These are phyloP conservation scores for Streptanthus diversifolius DNA, from an alignment of 345 rosid species.

Conservation along the genomic window DNA sequence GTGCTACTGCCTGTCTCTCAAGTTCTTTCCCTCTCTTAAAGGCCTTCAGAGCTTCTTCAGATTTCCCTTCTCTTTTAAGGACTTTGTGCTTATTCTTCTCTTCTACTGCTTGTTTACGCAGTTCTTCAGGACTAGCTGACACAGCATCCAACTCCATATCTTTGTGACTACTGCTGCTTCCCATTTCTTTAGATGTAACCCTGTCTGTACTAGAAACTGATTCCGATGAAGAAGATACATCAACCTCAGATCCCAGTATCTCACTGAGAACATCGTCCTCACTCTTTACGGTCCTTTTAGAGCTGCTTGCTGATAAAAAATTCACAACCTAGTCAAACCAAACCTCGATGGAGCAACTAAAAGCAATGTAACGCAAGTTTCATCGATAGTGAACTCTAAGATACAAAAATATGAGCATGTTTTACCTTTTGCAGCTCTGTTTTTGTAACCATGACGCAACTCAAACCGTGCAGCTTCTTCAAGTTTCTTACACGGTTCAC, in stretches of 20 bases:
- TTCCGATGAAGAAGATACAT: constrained; percentile 49
- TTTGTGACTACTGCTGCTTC: constrained; percentile 39
- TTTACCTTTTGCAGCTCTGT: constrained; percentile 56
- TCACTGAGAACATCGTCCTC: constrained; percentile 69
- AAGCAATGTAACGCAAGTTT: not conserved
- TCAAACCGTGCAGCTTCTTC: constrained; percentile 95
- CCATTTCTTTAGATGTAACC: constrained; percentile 36
- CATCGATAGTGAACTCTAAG: not conserved
- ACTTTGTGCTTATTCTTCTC: constrained; percentile 66
- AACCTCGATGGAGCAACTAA: not conserved
- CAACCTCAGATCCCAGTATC: constrained; percentile 63
- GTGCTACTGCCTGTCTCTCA: constrained; percentile 81
- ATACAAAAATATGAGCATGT: not conserved
- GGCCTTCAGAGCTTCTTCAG: constrained; percentile 81
- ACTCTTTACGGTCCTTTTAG: constrained; percentile 38
- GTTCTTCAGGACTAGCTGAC: constrained; percentile 49
- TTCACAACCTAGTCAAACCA: not conserved
- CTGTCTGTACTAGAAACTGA: constrained; percentile 29
- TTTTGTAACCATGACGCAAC: constrained; percentile 65
- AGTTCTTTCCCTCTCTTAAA: constrained; percentile 93
- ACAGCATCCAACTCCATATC: constrained; percentile 33
- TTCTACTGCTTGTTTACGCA: constrained; percentile 70
- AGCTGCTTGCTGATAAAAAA: constrained; percentile 44
- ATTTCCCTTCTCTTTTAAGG: constrained; percentile 76
- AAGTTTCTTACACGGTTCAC: constrained; percentile 84